Percentiles rank a stretch among this genome's conserved stretches.
Conservation (phyloP, 305 asterid genomes). For the Plantago coronopus region DNA sequence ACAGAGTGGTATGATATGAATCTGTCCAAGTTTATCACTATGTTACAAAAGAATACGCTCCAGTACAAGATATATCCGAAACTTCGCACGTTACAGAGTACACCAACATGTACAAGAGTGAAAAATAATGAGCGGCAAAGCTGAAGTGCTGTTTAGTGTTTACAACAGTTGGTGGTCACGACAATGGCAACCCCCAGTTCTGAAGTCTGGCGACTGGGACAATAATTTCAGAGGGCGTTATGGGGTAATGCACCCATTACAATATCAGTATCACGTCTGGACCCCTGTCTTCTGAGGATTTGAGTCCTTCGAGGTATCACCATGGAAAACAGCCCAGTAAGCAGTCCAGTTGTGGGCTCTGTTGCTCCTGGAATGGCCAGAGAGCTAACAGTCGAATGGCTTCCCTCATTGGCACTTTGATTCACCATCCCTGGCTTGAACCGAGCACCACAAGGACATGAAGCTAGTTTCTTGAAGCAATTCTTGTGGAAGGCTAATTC, state of each 20-base stretch:
- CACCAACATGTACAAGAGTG: conserved; percentile 19
- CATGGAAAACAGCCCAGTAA: conserved; percentile 60
- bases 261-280: conserved; percentile 45
- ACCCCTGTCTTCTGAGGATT: conserved; percentile 30
- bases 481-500: conserved; percentile 64
- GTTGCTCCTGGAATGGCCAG: conserved; percentile 28
- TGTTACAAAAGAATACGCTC: conserved; percentile 30
- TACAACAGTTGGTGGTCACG: conserved; percentile 15
- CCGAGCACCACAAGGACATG: conserved; percentile 68
- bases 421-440: conserved; percentile 27
- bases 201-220: conserved; percentile 1
- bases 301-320: conserved; percentile 43
- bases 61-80: background rate
- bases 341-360: conserved; percentile 47
- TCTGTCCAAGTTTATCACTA: conserved; percentile 18
- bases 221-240: conserved; percentile 40
- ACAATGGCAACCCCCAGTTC: conserved; percentile 11
- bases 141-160: conserved; percentile 17
- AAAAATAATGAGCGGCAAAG: conserved; percentile 14
- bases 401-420: conserved; percentile 25
- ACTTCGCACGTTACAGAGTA: conserved; percentile 15
- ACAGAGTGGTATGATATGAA: conserved; percentile 22
- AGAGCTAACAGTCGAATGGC: conserved; percentile 22
- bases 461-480: conserved; percentile 57
- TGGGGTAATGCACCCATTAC: conserved; percentile 72